These are phyloP conservation scores for Flaveria brownii DNA, from an alignment of 129 eudicot genomes.

Conservation along the genomic window DNA sequence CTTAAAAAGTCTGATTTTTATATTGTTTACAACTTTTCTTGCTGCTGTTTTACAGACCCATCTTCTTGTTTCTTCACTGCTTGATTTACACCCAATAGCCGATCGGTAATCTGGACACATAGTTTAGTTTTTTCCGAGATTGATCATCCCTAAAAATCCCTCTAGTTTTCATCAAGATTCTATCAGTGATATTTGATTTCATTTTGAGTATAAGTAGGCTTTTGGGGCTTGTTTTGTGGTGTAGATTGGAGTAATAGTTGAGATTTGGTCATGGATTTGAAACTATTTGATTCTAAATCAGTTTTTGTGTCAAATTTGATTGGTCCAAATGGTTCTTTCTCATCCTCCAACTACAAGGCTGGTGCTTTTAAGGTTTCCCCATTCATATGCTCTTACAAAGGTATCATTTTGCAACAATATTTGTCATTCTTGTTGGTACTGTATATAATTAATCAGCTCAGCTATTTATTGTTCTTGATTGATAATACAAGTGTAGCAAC, in stretches of 20 bases:
- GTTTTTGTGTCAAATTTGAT: slow-evolving; percentile 31
- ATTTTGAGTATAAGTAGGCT: slow-evolving; percentile 7
- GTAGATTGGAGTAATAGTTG: slow-evolving; percentile 24
- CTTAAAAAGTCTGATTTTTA: background rate
- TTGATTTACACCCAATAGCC: slow-evolving; percentile 35
- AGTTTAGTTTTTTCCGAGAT: slow-evolving; percentile 29
- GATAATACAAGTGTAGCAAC: background rate
- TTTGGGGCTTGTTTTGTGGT: slow-evolving; percentile 25
- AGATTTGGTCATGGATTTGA: slow-evolving; percentile 48
- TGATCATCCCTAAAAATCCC: slow-evolving; percentile 10
- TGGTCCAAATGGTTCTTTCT: slow-evolving; percentile 42
- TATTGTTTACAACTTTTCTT: slow-evolving; percentile 10
- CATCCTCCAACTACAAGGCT: slow-evolving; percentile 33
- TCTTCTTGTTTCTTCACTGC: slow-evolving; percentile 18
- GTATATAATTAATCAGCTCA: too few species aligned
- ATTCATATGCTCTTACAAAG: slow-evolving; percentile 57
- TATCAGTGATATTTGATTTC: background rate
- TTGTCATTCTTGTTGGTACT: background rate
- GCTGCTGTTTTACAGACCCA: slow-evolving; percentile 8
- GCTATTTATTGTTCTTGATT: too few species aligned
- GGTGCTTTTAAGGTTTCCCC: slow-evolving; percentile 23
- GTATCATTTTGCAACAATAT: slow-evolving; percentile 29
- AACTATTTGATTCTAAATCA: slow-evolving; percentile 38
- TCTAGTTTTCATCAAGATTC: slow-evolving; percentile 29
- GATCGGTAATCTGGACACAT: slow-evolving; percentile 33